Conservation (phyloP, 148 eudicot genomes). For the Tetragonia tetragonoides region DNA sequence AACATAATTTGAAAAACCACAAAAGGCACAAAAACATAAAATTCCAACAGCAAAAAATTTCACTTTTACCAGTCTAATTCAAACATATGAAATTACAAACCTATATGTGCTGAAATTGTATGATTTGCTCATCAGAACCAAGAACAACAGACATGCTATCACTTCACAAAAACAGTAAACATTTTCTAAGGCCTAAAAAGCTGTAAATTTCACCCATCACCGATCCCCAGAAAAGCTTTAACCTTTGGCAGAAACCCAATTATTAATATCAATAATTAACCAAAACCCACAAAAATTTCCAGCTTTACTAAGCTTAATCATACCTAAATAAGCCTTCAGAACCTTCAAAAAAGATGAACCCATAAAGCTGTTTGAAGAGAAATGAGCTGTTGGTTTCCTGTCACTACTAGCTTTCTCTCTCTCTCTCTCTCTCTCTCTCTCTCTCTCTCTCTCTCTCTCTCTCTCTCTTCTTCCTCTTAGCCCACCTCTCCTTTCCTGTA, state of each 20-base stretch:
- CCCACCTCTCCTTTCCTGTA: constrained; percentile 33
- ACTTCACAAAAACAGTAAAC: constrained; percentile 7
- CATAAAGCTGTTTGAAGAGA: constrained; percentile 34
- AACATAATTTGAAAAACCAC: neutral
- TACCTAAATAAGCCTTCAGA: constrained; percentile 18
- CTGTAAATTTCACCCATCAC: constrained; percentile 15
- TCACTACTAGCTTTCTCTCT: constrained; percentile 2
- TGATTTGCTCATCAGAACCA: constrained; percentile 27
- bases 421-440: constrained; percentile 6
- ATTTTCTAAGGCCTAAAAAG: neutral
- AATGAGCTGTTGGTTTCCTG: constrained; percentile 15
- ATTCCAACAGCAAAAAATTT: neutral
- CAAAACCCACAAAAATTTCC: constrained; percentile 13
- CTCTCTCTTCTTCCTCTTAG: constrained; percentile 24
- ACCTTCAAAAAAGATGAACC: constrained; percentile 7
- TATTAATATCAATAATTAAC: constrained; percentile 1
- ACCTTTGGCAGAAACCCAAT: constrained; percentile 21
- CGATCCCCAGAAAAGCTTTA: constrained; percentile 35
- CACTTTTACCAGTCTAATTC: neutral
- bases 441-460: constrained; percentile 9
- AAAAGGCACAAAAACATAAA: neutral
- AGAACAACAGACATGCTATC: constrained; percentile 19
- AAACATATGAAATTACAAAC: constrained; percentile 17
- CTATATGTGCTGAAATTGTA: constrained; percentile 19
- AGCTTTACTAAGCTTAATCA: constrained; percentile 16